These are phyloP conservation scores for Coniferiporia weirii DNA, from an alignment of 1,284 basidiomycete species.

Conservation along the genomic window DNA sequence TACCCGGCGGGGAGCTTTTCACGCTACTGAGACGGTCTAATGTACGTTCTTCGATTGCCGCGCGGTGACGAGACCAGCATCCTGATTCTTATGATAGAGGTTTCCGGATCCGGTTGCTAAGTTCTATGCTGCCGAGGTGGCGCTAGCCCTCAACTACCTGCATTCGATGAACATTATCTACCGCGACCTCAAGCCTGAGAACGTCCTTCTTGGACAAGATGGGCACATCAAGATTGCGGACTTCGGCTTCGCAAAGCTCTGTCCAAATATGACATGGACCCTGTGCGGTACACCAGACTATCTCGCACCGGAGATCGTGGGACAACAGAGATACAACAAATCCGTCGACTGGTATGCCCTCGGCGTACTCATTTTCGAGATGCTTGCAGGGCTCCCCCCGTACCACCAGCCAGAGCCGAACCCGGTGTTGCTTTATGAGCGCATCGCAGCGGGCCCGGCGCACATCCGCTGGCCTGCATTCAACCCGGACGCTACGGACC, in stretches of 20 bases:
- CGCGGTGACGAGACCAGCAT: background rate
- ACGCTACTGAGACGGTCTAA: constrained; percentile 85
- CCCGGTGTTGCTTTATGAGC: constrained; percentile 70
- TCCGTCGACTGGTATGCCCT: constrained; percentile 99
- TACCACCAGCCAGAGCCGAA: constrained; percentile 54
- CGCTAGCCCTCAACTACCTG: constrained; percentile 89
- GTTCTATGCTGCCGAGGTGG: constrained; percentile 98
- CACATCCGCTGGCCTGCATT: constrained; percentile 90
- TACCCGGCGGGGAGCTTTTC: constrained; percentile 96
- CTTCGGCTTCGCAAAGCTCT: constrained; percentile 95
- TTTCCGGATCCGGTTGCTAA: constrained; percentile 99
- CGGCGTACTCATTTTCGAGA: constrained; percentile 95
- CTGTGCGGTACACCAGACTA: constrained; percentile 98
- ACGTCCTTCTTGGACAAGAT: constrained; percentile 88
- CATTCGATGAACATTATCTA: constrained; percentile 93
- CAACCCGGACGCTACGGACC: constrained; percentile 77
- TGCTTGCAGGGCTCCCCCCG: constrained; percentile 85
- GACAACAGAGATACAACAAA: constrained; percentile 39
- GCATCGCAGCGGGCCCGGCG: constrained; percentile 70
- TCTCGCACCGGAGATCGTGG: constrained; percentile 67
- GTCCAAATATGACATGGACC: constrained; percentile 92
- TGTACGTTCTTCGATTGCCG: constrained; percentile 35
- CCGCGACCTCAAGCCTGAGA: constrained; percentile 97
- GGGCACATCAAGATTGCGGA: constrained; percentile 99
- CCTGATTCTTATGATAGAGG: constrained; percentile 45